Percentiles rank a stretch among this genome's conserved stretches.
Evolutionary conservation across 371 early-diverging fungal species (phyloP).

Genomic region (Syncephalis plumigaleata): DNA sequence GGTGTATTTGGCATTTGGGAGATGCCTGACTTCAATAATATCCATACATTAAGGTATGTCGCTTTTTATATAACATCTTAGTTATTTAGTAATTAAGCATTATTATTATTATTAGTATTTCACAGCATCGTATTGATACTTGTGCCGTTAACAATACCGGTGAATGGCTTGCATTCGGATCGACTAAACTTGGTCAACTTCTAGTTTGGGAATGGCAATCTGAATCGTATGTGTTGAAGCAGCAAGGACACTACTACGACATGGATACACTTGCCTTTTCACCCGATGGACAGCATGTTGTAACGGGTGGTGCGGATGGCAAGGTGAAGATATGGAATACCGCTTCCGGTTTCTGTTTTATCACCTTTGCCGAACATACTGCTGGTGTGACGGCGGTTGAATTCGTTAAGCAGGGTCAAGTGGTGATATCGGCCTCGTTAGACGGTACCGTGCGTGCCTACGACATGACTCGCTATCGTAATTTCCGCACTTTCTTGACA

Average conservation of each 20-base stretch:
- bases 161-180: slow-evolving; percentile 96
- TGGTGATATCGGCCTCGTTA: slow-evolving; percentile 82
- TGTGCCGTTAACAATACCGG: slow-evolving; percentile 77
- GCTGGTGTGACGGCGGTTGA: slow-evolving; percentile 68
- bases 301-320: slow-evolving; percentile 93
- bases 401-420: slow-evolving; percentile 81
- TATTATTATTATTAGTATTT: too few relatives aligned
- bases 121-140: slow-evolving; percentile 78
- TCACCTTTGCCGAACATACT: slow-evolving; percentile 89
- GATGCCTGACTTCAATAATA: slow-evolving; percentile 71
- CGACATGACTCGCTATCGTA: slow-evolving; percentile 91
- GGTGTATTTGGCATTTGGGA: slow-evolving; percentile 97
- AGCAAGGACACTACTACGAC: slow-evolving; percentile 93
- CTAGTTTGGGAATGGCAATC: slow-evolving; percentile 99
- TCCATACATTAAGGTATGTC: slow-evolving; percentile 79
- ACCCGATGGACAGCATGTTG: slow-evolving; percentile 84
- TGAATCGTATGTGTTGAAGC: slow-evolving; percentile 92
- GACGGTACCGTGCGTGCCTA: slow-evolving; percentile 97
- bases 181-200: slow-evolving; percentile 80
- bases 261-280: slow-evolving; percentile 82
- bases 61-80: too few relatives aligned
- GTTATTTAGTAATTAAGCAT: too few relatives aligned
- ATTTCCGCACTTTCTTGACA: slow-evolving; percentile 91
- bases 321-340: slow-evolving; percentile 96
- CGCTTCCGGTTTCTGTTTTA: slow-evolving; percentile 87